These are phyloP conservation scores for Vishniacozyma victoriae DNA, from an alignment of 768 basidiomycete genomes.

Conservation along the genomic window DNA sequence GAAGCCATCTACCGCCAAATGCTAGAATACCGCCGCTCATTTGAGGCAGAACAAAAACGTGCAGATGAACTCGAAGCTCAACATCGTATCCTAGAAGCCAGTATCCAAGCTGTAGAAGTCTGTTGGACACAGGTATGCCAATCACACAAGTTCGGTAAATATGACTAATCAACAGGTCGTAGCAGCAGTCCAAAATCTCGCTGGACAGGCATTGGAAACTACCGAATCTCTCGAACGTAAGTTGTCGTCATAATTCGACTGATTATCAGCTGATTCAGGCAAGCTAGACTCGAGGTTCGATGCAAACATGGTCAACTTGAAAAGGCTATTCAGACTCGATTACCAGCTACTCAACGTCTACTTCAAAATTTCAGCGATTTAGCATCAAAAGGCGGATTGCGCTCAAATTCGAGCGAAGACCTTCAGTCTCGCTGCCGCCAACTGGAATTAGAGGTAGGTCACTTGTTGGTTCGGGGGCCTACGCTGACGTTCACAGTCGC, in stretches of 20 bases:
- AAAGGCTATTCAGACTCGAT: slow-evolving; percentile 21
- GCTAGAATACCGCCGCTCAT: slow-evolving; percentile 39
- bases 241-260: no score
- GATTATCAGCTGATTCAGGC: no score
- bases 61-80: slow-evolving; percentile 36
- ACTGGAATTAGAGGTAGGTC: slow-evolving; percentile 28
- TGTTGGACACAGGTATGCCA: slow-evolving; percentile 39
- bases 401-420: slow-evolving; percentile 16
- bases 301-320: slow-evolving; percentile 20
- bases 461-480: background rate
- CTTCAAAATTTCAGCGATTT: slow-evolving; percentile 18
- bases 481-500: background rate
- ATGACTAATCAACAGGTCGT: slow-evolving; percentile 23
- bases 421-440: slow-evolving; percentile 18
- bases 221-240: slow-evolving; percentile 28
- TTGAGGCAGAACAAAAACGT: slow-evolving; percentile 26
- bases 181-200: slow-evolving; percentile 22
- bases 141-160: background rate
- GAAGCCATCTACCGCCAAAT: slow-evolving; percentile 44
- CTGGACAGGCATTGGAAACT: slow-evolving; percentile 11
- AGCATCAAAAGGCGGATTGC: slow-evolving; percentile 9
- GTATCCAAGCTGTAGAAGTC: slow-evolving; percentile 34
- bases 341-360: slow-evolving; percentile 27
- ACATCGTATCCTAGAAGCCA: slow-evolving; percentile 28
- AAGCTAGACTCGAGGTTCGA: slow-evolving; percentile 21